Evolutionary conservation across 192 early-diverging fungal genomes (phyloP), one percentile per base, ranked within the genome.

Genomic region (Endogone sp.): DNA sequence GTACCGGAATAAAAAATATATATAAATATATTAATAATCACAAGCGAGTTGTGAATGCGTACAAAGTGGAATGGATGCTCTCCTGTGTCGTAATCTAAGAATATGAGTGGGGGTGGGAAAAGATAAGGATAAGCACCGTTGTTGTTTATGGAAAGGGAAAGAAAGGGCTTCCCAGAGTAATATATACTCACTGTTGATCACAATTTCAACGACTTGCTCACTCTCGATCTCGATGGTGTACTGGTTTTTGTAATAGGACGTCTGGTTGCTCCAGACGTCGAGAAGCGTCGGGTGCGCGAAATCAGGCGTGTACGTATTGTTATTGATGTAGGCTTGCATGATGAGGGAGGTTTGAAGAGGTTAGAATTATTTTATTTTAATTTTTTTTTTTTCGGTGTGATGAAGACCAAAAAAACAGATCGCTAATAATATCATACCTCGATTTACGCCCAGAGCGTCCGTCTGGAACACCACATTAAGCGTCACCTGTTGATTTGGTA

Each of bases 11-110:
- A 49, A 49, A 49, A 49, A 11, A 49, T 49, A 16, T 6, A 49
- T 11, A 1, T 16, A 6, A 16, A 49, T 2, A 49, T 2, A 23
- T 23, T 28, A 24, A 32, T 16, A n/a, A 8, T 10, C 32, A 20
- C 20, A 32, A 16, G 23, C 54, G 23, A 11, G 11, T 20, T 4
- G 54, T 20, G 20, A 26, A 44, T 64, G 3, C 30, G 16, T 64
- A 67, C 65, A 6, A 67, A 58, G 21, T 67, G 65, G 65, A 67
- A 67, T 32, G 65, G 65, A 58, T 67, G 65, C 10, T 67, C 65
- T 20, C 59, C 59, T 27, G 27, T 30, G 26, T 67, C 65, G 6
- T 54, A 31, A 29, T 64, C 63, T 64, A 4, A 16, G 32, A 2
- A 22, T 30, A 27, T 27, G 10, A 29, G 0, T 0, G 32, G 13